These are phyloP conservation scores for Lichtheimia hyalospora DNA, from an alignment of 371 early-diverging fungal genomes.

Conservation along the genomic window DNA sequence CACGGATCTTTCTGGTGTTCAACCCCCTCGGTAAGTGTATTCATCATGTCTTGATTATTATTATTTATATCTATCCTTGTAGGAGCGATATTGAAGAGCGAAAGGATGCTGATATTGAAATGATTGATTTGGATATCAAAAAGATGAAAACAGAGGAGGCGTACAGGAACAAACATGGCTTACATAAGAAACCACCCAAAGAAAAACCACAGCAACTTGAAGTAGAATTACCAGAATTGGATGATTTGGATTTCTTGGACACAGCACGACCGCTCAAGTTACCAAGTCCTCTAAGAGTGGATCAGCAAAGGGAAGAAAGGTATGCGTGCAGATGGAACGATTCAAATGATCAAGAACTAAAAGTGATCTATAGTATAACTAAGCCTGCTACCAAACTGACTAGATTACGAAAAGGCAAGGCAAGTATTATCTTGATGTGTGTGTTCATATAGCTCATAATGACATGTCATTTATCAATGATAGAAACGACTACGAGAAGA, in stretches of 20 bases:
- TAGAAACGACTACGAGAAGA: neutral
- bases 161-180: slow-evolving; percentile 42
- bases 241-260: slow-evolving; percentile 6
- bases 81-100: slow-evolving; percentile 31
- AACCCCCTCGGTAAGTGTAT: neutral
- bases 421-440: no score
- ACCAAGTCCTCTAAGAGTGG: neutral
- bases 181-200: slow-evolving; percentile 36
- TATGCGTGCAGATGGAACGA: no score
- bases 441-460: no score
- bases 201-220: slow-evolving; percentile 21
- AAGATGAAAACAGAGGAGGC: slow-evolving; percentile 26
- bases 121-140: slow-evolving; percentile 25
- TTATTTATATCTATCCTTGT: neutral
- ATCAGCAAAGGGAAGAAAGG: no score
- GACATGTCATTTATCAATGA: neutral
- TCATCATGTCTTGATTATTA: neutral
- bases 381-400: no score
- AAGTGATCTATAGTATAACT: no score
- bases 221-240: slow-evolving; percentile 11
- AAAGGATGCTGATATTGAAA: slow-evolving; percentile 25
- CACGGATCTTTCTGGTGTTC: slow-evolving; percentile 1
- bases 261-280: neutral
- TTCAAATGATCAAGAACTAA: no score
- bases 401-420: no score